Evolutionary conservation across 2,329 filamentous ascomycete species (phyloP), one percentile per base, ranked within the genome.

Genomic region (Colletotrichum gloeosporioides): DNA sequence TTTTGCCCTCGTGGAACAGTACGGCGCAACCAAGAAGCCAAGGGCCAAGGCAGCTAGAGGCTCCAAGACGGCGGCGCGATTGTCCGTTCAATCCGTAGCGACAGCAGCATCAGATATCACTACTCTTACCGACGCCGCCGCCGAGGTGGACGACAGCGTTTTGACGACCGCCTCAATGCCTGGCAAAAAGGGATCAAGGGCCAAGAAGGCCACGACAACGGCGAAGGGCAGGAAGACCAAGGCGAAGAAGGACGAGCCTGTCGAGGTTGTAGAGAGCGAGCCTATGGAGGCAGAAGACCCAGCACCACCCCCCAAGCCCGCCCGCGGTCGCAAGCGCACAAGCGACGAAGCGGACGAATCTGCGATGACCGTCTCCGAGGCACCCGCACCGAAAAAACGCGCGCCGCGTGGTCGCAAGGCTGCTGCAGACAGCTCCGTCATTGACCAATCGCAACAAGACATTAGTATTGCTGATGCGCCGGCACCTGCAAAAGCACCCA

Each of bases 61-160:
- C 61, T 97, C 95, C 27, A 96, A 95, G 82, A 69, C 57, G 27
- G 88, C 90, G 10, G 95, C 94, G 5, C 91, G 95, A 39, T 82
- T 91, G 16, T 94, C 92, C 2, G 85, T 87, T 7, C 91, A 93
- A 78, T 93, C 92, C 3, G 84, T 88, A 9, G 85, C 88, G 4
- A 91, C 90, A 2, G 81, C 83, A 3, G 81, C 86, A 4, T 91
- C 90, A 0, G 91, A 93, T 59, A 81, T 84, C 8, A 84, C 86
- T 15, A 90, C 89, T 0, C 62, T 88, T 4, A 84, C 86, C 27
- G 90, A 92, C 25, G 82, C 87, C 49, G 84, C 87, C 3, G 86
- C 85, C 53, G 88, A 89, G 9, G 83, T 87, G 53, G 92, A 92
- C 66, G 92, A 93, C 71, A 93, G 90, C 76, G 83, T 92, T 55